Base-by-base conservation (phyloP, 1,284 basidiomycete species). In the Lentinula novae-zelandiae region DNA sequence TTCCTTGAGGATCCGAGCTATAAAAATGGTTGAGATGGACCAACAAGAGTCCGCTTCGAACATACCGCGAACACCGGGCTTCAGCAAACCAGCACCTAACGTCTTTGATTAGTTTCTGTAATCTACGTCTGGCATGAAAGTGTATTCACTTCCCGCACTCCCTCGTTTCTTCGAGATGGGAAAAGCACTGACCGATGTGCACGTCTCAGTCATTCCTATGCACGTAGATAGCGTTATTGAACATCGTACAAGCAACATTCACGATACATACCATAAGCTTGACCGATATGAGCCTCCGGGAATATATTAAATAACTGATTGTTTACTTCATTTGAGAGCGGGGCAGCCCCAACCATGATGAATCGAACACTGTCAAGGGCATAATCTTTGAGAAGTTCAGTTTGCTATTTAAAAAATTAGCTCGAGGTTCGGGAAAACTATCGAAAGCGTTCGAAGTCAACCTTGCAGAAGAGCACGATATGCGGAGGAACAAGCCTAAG, bases 311-410 rank as follows among this genome's bases (percentile, higher is more conserved):
- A 72, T 38, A 90, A 71, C 65, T 84, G 79, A 40, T 76, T 64
- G 58, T 80, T 85, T 34, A 90, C 77, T 67, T 90, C 90, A 15
- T 79, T 74, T 2, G 88, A 86, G 4, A 93, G 74, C 3, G 91
- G 91, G 0, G 91, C 91, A 0, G 90, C 92, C 27, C 90, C 89
- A 53, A 78, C 78, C 75, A 91, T 81, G 63, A 85, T 77, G 67
- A 81, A 75, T 60, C 83, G 77, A 53, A 94, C 71, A 56, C 78
- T 75, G 51, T 77, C 80, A 27, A 95, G 75, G 66, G 92, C 82
- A 67, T 87, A 87, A 46, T 88, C 78, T 67, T 86, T 83, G 31
- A 82, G 77, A 15, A 77, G 13, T 44, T 36, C 77, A 10, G 88
- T 86, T 70, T 87, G 79, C 83, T 91, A 57, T 46, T 2, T 13